Evolutionary conservation across 1,284 basidiomycete genomes (phyloP), one percentile per base, ranked within the genome.

Genomic region (Cystobasidium sp.): DNA sequence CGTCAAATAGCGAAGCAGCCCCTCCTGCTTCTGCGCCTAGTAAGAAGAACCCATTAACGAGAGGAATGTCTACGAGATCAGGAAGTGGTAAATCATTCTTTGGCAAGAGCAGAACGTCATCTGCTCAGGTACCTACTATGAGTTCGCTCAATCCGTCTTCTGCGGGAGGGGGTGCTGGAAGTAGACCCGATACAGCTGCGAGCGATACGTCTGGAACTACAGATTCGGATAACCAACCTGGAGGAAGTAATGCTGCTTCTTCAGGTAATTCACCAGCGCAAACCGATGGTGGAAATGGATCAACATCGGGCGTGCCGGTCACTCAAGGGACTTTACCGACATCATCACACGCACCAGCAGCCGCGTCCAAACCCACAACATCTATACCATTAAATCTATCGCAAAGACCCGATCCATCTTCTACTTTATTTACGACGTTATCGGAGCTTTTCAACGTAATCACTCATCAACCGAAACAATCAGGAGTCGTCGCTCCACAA

Each of bases 391-490:
- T 76, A 72, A 79, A 8, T 39, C 55, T 14, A 59, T 63, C 51
- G 3, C 39, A 78, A 72, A 75, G 77, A 68, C 77, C 75, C 43
- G 75, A 75, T 75, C 52, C 67, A 68, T 75, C 79, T 58, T 69
- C 90, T 20, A 91, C 91, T 3, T 88, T 97, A 68, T 90, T 94
- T 81, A 90, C 92, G 47, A 93, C 94, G 20, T 88, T 97, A 58
- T 92, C 93, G 76, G 91, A 93, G 10, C 85, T 97, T n/a, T 97
- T 93, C 82, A 82, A 89, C 31, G 87, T 93, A 80, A 92, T 97
- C 78, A 90, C 91, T 6, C 31, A 73, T 22, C 80, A 81, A 65
- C 79, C 78, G 1, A 80, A 78, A 24, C 58, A 76, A 77, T 90
- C 91, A 80, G 94, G 94, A 74, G 91, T 91, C 7, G 88, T 96